A percentile compares a stretch with the other conserved stretches of the same genome.
phyloP scores from a whole-genome alignment of 2,329 filamentous ascomycete species.

The Cyphellophora attinorum region DNA sequence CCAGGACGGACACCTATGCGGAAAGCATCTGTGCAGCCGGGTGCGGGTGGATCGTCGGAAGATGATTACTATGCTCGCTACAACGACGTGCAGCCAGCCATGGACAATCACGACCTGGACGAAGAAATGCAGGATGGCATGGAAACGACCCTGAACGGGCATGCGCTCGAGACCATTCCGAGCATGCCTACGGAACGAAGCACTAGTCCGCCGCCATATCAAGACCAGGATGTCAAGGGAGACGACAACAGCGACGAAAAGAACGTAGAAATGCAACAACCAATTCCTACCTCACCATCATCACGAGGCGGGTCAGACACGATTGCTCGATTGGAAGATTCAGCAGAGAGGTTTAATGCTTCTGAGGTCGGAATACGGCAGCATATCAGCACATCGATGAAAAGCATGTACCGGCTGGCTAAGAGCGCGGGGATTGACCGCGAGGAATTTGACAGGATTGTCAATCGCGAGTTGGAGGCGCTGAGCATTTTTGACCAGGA shows the following conservation, averaged over 20 bases:
- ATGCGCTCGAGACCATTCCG: slow-evolving; percentile 34
- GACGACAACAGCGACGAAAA: slow-evolving; percentile 9
- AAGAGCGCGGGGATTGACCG: slow-evolving; percentile 48
- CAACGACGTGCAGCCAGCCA: slow-evolving; percentile 52
- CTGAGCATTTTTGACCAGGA: slow-evolving; percentile 43
- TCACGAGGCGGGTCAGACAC: slow-evolving; percentile 34
- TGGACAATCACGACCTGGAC: slow-evolving; percentile 54
- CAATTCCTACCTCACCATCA: slow-evolving; percentile 33
- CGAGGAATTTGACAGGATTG: slow-evolving; percentile 49
- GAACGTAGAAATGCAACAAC: slow-evolving; percentile 28
- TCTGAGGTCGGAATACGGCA: slow-evolving; percentile 53
- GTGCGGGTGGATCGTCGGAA: slow-evolving; percentile 35
- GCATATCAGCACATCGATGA: slow-evolving; percentile 54
- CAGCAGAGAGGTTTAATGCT: slow-evolving; percentile 41
- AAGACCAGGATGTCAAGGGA: slow-evolving; percentile 5
- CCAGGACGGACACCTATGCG: slow-evolving; percentile 40
- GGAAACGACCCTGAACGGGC: slow-evolving; percentile 45
- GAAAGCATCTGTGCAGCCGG: slow-evolving; percentile 25
- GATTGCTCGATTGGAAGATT: slow-evolving; percentile 45
- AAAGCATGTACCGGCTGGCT: slow-evolving; percentile 53
- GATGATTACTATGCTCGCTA: slow-evolving; percentile 54
- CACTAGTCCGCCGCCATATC: slow-evolving; percentile 17
- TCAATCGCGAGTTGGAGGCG: slow-evolving; percentile 51
- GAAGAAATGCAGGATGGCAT: slow-evolving; percentile 39
- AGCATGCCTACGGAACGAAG: slow-evolving; percentile 27